Evolutionary conservation across 176 grass and related monocot species (phyloP).

Genomic region (Oryza meyeriana): DNA sequence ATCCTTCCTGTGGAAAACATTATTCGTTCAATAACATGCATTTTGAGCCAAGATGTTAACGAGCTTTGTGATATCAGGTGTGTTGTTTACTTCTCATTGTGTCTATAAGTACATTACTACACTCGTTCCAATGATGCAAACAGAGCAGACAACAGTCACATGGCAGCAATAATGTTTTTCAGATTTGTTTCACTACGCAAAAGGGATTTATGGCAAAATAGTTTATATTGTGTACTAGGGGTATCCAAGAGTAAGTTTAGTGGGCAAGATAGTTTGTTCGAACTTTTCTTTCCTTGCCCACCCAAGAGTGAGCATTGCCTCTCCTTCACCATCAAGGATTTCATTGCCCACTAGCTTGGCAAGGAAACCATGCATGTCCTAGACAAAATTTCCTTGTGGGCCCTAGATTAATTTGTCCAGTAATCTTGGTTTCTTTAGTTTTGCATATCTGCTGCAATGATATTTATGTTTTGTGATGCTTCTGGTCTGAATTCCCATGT

Average conservation of each 20-base stretch:
- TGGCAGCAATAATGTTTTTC: neutral
- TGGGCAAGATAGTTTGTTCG: neutral
- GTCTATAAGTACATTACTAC: neutral
- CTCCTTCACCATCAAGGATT: neutral
- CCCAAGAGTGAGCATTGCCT: neutral
- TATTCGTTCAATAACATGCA: conserved; percentile 65
- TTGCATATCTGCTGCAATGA: neutral
- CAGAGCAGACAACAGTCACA: neutral
- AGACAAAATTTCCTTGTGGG: too few species aligned
- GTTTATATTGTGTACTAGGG: neutral
- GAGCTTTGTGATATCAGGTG: conserved; percentile 56
- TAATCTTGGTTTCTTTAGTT: neutral
- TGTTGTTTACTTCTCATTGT: conserved; percentile 14
- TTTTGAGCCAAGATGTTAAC: conserved; percentile 54
- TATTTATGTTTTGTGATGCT: conserved; percentile 4
- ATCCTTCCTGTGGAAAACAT: conserved; percentile 73
- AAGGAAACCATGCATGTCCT: too few species aligned
- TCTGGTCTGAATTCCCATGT: neutral
- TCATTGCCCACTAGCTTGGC: neutral
- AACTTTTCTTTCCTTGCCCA: neutral
- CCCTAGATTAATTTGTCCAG: neutral
- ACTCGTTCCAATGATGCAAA: neutral
- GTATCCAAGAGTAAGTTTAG: neutral
- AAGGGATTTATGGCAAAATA: conserved; percentile 15
- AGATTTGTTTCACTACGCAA: neutral